Evolutionary conservation across 2,329 filamentous ascomycete genomes (phyloP).

Genomic region (Akanthomyces lecanii): DNA sequence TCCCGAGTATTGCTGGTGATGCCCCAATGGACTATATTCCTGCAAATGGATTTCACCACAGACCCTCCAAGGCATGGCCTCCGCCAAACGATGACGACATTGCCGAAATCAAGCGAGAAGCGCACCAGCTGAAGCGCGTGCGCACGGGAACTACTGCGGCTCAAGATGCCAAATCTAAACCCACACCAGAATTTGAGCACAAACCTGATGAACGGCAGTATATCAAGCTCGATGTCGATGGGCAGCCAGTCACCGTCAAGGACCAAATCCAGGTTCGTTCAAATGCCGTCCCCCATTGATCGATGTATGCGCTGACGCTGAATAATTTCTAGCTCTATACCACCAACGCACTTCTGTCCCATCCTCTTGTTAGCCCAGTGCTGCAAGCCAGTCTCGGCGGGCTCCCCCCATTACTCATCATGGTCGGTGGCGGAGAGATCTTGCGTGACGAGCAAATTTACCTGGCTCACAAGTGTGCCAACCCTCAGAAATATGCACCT

Average conservation of each 20-base stretch:
- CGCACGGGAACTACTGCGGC: slow-evolving; percentile 1
- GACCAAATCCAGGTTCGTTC: slow-evolving; percentile 85
- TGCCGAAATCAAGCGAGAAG: slow-evolving; percentile 47
- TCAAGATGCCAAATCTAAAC: not conserved
- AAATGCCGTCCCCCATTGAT: not conserved
- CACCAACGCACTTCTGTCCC: slow-evolving; percentile 77
- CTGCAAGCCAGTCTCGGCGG: slow-evolving; percentile 87
- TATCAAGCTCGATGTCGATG: slow-evolving; percentile 67
- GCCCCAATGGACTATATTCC: slow-evolving; percentile 84
- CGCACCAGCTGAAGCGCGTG: slow-evolving; percentile 37
- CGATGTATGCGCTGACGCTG: not conserved
- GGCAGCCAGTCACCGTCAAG: slow-evolving; percentile 66
- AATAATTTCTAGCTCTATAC: slow-evolving; percentile 54
- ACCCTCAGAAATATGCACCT: slow-evolving; percentile 73
- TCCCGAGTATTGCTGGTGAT: slow-evolving; percentile 77
- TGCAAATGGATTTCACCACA: slow-evolving; percentile 80
- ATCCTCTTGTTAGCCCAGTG: slow-evolving; percentile 85
- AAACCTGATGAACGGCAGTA: slow-evolving; percentile 25
- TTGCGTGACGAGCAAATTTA: slow-evolving; percentile 94
- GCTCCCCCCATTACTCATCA: slow-evolving; percentile 78
- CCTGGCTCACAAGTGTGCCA: slow-evolving; percentile 87
- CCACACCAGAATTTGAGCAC: not conserved
- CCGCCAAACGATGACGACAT: slow-evolving; percentile 79
- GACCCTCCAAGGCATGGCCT: slow-evolving; percentile 87
- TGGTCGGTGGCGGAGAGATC: slow-evolving; percentile 83